Evolutionary conservation across 495 filamentous ascomycete genomes (phyloP).

Genomic region (Trichocladium antarcticum): DNA sequence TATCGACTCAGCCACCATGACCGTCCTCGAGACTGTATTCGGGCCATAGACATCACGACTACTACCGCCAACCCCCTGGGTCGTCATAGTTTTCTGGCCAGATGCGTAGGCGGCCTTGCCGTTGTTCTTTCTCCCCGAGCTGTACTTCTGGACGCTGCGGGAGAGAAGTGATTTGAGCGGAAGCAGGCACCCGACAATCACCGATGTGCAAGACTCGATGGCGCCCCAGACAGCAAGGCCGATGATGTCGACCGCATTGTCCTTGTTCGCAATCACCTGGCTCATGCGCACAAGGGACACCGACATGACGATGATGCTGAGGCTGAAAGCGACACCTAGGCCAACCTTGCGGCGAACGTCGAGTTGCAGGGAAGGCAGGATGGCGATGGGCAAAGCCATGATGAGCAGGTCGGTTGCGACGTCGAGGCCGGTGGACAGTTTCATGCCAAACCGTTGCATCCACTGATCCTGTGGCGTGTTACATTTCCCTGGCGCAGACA

Average conservation of each 20-base stretch:
- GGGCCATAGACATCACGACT: neutral
- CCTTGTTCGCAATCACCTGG: neutral
- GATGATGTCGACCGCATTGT: neutral
- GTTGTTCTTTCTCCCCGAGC: neutral
- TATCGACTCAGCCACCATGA: slow-evolving; percentile 2
- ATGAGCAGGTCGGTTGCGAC: slow-evolving; percentile 2
- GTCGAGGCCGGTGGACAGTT: neutral
- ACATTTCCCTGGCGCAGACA: neutral
- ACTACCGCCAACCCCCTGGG: neutral
- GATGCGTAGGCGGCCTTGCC: neutral
- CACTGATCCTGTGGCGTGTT: neutral
- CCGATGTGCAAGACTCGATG: neutral
- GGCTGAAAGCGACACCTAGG: slow-evolving; percentile 1
- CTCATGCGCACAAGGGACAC: slow-evolving; percentile 4
- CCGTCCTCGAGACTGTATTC: neutral
- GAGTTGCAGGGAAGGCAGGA: neutral
- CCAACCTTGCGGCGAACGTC: neutral
- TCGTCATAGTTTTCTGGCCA: neutral
- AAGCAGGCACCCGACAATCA: neutral
- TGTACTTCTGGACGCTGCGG: neutral
- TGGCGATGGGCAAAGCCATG: slow-evolving; percentile 2
- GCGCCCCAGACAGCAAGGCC: slow-evolving; percentile 5
- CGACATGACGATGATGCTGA: slow-evolving; percentile 4
- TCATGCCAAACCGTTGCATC: neutral
- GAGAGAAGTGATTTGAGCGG: slow-evolving; percentile 3